Evolutionary conservation across 495 filamentous ascomycete species (phyloP), one percentile per base, ranked within the genome.

Genomic region (Penicillium pancosmium): DNA sequence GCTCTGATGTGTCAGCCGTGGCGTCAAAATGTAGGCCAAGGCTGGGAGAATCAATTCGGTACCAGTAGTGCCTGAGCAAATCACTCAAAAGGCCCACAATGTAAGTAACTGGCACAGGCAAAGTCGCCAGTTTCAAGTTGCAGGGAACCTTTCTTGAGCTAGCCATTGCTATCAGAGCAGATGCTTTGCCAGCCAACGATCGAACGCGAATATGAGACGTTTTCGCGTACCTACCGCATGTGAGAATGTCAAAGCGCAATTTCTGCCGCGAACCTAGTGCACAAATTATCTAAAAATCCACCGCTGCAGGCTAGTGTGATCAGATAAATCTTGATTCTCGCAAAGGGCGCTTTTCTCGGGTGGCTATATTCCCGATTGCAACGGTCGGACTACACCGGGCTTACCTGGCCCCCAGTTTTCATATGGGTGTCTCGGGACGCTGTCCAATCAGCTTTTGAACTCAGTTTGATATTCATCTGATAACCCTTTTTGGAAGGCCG

Each of bases 251-350:
- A 23, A 23, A 23, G 23, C 23, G 23, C 23, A 23, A 23, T 23
- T 4, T 23, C 23, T 23, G 23, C 23, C 23, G 23, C 23, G 23
- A 23, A 21, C 19, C 19, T 21, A 21, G 19, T 21, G 23, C 23
- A 23, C 23, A 23, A 23, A 4, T 23, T 23, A 23, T 3, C 23
- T 23, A 23, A 23, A 23, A 23, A 23, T 23, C 23, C 23, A 23
- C 23, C 3, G 23, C 23, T 23, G 23, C 3, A 3, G 23, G 23
- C 23, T 23, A 48, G 46, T 27, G 9, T 15, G 46, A 48, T 48
- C 46, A 48, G 46, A 48, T 48, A 48, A 48, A 48, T 48, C 46
- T 48, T 48, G 46, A 48, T 48, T 48, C 23, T 19, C 46, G 41
- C 16, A 46, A 16, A 19, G 0, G 1, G 41, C 46, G 46, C 46